A percentile compares a stretch with the other conserved stretches of the same genome.
phyloP scores from a whole-genome alignment of 129 eudicot species.

The Silybum marianum region DNA sequence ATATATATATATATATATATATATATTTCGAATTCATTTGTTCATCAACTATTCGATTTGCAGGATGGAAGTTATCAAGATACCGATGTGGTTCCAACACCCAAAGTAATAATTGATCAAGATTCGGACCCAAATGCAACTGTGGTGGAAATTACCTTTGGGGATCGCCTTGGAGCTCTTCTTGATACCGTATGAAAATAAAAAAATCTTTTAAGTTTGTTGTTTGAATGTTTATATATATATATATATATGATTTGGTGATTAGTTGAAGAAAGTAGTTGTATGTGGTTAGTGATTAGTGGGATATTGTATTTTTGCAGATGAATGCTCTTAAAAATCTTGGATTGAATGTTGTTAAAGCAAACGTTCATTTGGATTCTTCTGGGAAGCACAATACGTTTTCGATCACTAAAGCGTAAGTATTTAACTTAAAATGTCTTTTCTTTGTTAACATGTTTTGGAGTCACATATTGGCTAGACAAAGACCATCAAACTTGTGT shows the following conservation, averaged over 20 bases:
- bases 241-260: not conserved
- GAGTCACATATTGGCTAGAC: not conserved
- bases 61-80: constrained; percentile 69
- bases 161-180: constrained; percentile 97
- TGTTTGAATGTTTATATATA: not conserved
- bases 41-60: not conserved
- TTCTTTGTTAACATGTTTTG: not conserved
- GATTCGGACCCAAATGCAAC: constrained; percentile 93
- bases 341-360: constrained; percentile 93
- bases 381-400: constrained; percentile 95
- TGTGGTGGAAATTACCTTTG: constrained; percentile 84
- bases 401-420: constrained; percentile 89
- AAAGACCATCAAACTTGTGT: no score
- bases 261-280: not conserved
- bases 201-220: not conserved
- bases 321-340: constrained; percentile 89
- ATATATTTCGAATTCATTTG: no score
- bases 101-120: constrained; percentile 81
- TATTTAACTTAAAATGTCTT: constrained; percentile 20
- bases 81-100: constrained; percentile 73
- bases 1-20: no score
- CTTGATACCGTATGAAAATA: constrained; percentile 76
- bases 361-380: constrained; percentile 87
- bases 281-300: not conserved
- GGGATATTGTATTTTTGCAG: constrained; percentile 45